These are phyloP conservation scores for Aureobasidium sp. DNA, from an alignment of 2,329 filamentous ascomycete species.

Conservation along the genomic window DNA sequence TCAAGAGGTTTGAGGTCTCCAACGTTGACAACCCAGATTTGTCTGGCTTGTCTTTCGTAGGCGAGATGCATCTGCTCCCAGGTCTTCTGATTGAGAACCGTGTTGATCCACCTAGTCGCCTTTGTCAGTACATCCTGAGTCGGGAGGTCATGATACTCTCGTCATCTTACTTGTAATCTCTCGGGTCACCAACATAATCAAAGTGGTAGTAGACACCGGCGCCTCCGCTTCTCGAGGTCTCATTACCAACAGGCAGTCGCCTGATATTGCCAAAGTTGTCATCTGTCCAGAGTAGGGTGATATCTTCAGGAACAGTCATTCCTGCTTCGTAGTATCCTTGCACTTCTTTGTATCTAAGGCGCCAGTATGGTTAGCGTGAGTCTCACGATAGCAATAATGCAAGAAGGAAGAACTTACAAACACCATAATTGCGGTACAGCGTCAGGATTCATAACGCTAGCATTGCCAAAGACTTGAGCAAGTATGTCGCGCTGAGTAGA, in stretches of 20 bases:
- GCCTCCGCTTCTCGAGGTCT: conserved; percentile 53
- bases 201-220: conserved; percentile 63
- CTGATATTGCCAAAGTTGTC: conserved; percentile 64
- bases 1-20: conserved; percentile 61
- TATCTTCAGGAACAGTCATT: conserved; percentile 56
- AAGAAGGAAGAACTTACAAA: conserved; percentile 28
- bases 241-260: conserved; percentile 53
- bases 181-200: conserved; percentile 55
- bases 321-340: conserved; percentile 62
- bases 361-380: not conserved
- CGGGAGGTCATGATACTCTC: too few species aligned
- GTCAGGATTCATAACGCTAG: conserved; percentile 41
- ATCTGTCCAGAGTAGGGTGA: conserved; percentile 62
- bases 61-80: conserved; percentile 60
- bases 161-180: conserved; percentile 24
- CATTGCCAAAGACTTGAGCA: conserved; percentile 46
- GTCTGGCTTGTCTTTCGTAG: conserved; percentile 50
- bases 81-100: conserved; percentile 57
- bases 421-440: conserved; percentile 64
- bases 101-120: conserved; percentile 51
- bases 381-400: not conserved
- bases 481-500: conserved; percentile 54
- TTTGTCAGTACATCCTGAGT: too few species aligned
- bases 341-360: conserved; percentile 59
- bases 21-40: conserved; percentile 62